Evolutionary conservation across 495 filamentous ascomycete genomes (phyloP).

Genomic region (Penicillium parvum): DNA sequence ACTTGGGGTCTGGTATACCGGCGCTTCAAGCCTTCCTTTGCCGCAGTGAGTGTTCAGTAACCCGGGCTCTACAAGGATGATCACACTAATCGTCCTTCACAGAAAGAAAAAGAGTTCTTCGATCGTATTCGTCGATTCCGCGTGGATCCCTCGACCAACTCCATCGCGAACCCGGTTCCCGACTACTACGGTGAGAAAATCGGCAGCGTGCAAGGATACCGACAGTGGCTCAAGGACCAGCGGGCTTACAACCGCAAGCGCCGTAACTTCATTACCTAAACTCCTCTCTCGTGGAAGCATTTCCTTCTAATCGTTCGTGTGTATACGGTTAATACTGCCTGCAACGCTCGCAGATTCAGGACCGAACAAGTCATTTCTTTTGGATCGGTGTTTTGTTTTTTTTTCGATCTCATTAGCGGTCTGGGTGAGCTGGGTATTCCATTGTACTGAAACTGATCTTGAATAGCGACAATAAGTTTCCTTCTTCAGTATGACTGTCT

Average conservation of each 20-base stretch:
- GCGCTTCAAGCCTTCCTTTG: conserved; percentile 62
- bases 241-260: conserved; percentile 94
- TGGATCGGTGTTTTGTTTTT: conserved; percentile 24
- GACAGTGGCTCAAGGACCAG: conserved; percentile 96
- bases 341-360: conserved; percentile 1
- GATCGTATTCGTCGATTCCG: conserved; percentile 80
- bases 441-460: conserved; percentile 22
- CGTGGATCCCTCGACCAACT: conserved; percentile 75
- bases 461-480: conserved; percentile 7
- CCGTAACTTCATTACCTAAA: conserved; percentile 51
- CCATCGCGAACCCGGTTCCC: conserved; percentile 65
- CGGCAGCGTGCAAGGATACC: conserved; percentile 80
- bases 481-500: background rate
- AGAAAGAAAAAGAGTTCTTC: conserved; percentile 94
- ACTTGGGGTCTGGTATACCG: conserved; percentile 70
- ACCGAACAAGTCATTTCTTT: conserved; percentile 17
- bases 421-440: conserved; percentile 18
- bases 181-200: conserved; percentile 88
- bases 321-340: conserved; percentile 15
- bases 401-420: conserved; percentile 28
- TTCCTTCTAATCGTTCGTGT: conserved; percentile 17
- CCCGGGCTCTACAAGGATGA: background rate
- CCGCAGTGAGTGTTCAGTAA: conserved; percentile 46
- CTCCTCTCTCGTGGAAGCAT: conserved; percentile 1
- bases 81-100: background rate